Evolutionary conservation across 1,139 yeast species (phyloP), one percentile per base, ranked within the genome.

Genomic region (Hansenula lynferdii): DNA sequence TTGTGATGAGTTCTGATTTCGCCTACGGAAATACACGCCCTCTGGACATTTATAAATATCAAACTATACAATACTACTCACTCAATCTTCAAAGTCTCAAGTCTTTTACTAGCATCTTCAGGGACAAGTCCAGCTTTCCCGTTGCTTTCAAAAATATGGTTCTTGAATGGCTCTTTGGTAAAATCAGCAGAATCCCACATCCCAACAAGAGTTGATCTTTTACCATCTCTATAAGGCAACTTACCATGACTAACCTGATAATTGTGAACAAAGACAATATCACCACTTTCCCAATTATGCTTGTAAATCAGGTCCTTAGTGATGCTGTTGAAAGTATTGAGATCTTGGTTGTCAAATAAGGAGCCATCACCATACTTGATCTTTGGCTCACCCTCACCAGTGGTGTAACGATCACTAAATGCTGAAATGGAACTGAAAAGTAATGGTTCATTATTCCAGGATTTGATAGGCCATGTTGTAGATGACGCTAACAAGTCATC

Each of bases 221-320:
- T 44, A 6, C 59, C 59, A 19, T 44, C 44, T 18, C 23, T 35
- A 43, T 50, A 56, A 4, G 58, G 56, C 16, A 42, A 36, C 29
- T 58, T 43, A 7, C 65, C 61, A 42, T 62, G 65, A 36, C 61
- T 56, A 4, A 57, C 65, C 41, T 52, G 61, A 37, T 55, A 59
- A 38, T 62, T 62, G 38, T 62, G 61, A n/a, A 62, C 53, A 17
- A 60, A 47, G 3, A 51, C 57, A 38, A 62, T 42, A 45, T 62
- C 66, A 5, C 65, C 64, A 34, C 51, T 51, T 29, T 50, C 41
- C 61, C 64, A 61, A 10, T 40, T 29, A 31, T 60, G 65, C 1
- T 45, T 38, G 31, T 48, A 56, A 14, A 48, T 43, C 11, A 47
- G 19, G 5, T 52, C 41, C 4, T 41, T 37, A 2, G 59, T 50